Conservation (phyloP, 2,329 filamentous ascomycete genomes). For the Sporothrix pallida region DNA sequence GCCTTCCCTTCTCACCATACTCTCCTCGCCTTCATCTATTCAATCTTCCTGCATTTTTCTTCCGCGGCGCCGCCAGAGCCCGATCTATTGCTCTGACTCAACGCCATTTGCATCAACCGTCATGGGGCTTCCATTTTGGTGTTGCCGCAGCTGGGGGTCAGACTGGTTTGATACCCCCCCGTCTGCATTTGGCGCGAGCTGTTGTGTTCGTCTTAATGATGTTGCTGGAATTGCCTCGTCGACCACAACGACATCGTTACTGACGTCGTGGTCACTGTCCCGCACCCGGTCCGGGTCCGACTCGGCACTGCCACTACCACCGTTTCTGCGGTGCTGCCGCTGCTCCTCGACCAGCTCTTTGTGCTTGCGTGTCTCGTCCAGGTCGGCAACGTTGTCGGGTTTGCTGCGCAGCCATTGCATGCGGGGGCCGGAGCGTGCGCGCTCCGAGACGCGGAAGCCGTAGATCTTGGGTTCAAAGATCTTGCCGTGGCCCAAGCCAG, state of each 20-base stretch:
- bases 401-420: constrained; percentile 96
- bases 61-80: too few relatives aligned
- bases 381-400: constrained; percentile 76
- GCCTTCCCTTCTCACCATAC: background rate
- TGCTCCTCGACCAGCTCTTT: constrained; percentile 56
- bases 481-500: constrained; percentile 78
- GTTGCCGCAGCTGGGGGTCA: constrained; percentile 47
- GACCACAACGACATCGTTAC: constrained; percentile 61
- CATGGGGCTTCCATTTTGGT: constrained; percentile 64
- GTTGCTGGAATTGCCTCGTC: constrained; percentile 47
- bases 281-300: constrained; percentile 63
- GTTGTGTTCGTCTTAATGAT: constrained; percentile 48
- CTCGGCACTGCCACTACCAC: constrained; percentile 45
- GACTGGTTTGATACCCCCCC: background rate
- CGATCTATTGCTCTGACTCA: constrained; percentile 55
- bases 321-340: constrained; percentile 36
- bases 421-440: constrained; percentile 84
- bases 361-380: constrained; percentile 73
- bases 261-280: constrained; percentile 58
- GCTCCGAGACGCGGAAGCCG: constrained; percentile 91
- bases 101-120: constrained; percentile 61
- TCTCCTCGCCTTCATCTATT: background rate
- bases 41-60: too few relatives aligned
- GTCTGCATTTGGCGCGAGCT: constrained; percentile 30
- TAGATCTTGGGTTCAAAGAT: constrained; percentile 97